A percentile compares a stretch with the other conserved stretches of the same genome.
Conservation (phyloP, 2,329 filamentous ascomycete species). For the Alternaria gansuensis region DNA sequence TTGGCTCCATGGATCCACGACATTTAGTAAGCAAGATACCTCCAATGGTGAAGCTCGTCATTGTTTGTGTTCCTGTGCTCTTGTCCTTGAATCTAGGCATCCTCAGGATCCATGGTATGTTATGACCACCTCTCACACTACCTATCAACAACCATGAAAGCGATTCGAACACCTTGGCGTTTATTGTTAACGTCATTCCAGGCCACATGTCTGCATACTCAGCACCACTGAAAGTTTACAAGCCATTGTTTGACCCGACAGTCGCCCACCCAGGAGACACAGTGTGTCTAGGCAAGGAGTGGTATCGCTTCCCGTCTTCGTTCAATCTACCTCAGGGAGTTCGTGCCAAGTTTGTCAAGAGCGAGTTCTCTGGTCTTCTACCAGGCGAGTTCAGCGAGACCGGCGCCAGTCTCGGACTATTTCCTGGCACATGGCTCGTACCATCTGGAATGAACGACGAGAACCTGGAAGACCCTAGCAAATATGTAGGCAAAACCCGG, state of each 20-base stretch:
- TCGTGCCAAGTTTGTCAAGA: constrained; percentile 87
- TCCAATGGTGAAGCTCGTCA: constrained; percentile 72
- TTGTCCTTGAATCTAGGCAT: constrained; percentile 72
- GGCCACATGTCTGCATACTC: constrained; percentile 81
- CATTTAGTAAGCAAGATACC: constrained; percentile 76
- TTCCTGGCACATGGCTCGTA: constrained; percentile 83
- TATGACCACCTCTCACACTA: background rate
- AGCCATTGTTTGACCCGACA: constrained; percentile 67
- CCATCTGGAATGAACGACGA: constrained; percentile 89
- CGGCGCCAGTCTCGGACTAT: constrained; percentile 72
- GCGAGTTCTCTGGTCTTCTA: constrained; percentile 86
- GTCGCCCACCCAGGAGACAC: constrained; percentile 69
- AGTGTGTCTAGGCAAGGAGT: constrained; percentile 94
- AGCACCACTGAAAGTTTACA: constrained; percentile 77
- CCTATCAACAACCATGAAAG: background rate
- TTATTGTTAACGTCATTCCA: background rate
- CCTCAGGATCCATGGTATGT: constrained; percentile 70
- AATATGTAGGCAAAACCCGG: constrained; percentile 70
- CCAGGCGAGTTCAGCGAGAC: constrained; percentile 90
- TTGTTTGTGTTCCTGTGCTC: constrained; percentile 69
- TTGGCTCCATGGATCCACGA: constrained; percentile 75
- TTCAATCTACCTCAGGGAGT: constrained; percentile 88
- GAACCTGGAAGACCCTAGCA: constrained; percentile 84
- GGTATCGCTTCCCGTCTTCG: constrained; percentile 96
- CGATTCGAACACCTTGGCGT: background rate